phyloP scores from a whole-genome alignment of 305 asterid genomes.

The Fraxinus sp. region DNA sequence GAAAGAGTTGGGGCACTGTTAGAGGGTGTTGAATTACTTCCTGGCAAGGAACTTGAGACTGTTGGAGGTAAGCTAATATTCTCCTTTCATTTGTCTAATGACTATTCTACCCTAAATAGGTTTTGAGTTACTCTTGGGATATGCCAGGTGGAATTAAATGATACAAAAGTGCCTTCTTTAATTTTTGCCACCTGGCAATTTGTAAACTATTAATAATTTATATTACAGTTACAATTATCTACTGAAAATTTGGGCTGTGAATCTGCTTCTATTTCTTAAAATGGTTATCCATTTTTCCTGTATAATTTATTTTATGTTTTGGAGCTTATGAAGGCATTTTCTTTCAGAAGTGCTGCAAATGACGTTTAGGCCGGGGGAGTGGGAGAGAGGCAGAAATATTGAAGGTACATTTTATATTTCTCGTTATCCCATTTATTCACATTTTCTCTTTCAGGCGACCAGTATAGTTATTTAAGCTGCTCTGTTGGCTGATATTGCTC shows the following conservation, averaged over 20 bases:
- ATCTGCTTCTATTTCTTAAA: background rate
- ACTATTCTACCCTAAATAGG: background rate
- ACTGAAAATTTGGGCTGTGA: constrained; percentile 15
- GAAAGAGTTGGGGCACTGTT: constrained; percentile 76
- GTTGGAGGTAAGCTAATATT: constrained; percentile 59
- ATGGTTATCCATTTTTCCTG: constrained; percentile 4
- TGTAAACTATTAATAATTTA: background rate
- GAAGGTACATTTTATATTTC: constrained; percentile 55
- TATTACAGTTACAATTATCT: constrained; percentile 1
- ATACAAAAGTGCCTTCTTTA: constrained; percentile 9
- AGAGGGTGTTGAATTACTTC: constrained; percentile 56
- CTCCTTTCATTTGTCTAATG: constrained; percentile 11
- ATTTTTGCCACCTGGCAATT: constrained; percentile 11
- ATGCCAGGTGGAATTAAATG: constrained; percentile 22
- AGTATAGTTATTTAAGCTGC: constrained; percentile 19
- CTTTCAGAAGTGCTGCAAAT: constrained; percentile 75
- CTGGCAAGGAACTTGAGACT: constrained; percentile 84
- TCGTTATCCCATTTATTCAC: constrained; percentile 8
- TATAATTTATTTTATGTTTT: constrained; percentile 18
- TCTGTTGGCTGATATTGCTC: constrained; percentile 10
- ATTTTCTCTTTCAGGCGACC: constrained; percentile 3
- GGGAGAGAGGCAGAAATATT: constrained; percentile 56
- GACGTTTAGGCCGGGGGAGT: constrained; percentile 54
- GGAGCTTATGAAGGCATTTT: constrained; percentile 21
- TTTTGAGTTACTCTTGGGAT: constrained; percentile 6